phyloP scores from a whole-genome alignment of 2,329 filamentous ascomycete species.

The Epichloe glyceriae region DNA sequence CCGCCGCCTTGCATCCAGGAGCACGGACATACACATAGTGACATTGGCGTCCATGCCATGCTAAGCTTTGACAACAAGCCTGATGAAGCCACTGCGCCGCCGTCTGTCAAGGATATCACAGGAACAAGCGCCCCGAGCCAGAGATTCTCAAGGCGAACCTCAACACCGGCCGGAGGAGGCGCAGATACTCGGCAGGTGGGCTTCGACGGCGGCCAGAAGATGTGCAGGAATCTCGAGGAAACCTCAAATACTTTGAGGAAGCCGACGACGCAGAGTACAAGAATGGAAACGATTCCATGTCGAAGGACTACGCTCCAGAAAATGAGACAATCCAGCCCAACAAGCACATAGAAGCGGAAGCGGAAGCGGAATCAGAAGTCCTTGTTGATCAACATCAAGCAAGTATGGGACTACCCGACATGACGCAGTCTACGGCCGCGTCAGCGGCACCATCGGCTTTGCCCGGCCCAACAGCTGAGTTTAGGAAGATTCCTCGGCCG shows the following conservation, averaged over 20 bases:
- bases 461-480: slow-evolving; percentile 23
- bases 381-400: neutral
- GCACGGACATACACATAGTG: slow-evolving; percentile 13
- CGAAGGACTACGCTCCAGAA: neutral
- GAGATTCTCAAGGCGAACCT: slow-evolving; percentile 36
- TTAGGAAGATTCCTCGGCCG: slow-evolving; percentile 40
- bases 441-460: slow-evolving; percentile 19
- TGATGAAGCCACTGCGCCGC: slow-evolving; percentile 22
- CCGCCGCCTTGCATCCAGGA: neutral
- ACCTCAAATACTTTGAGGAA: slow-evolving; percentile 82
- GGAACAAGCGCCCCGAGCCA: slow-evolving; percentile 52
- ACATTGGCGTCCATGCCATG: slow-evolving; percentile 18
- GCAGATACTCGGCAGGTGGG: slow-evolving; percentile 79
- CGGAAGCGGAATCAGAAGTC: neutral
- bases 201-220: slow-evolving; percentile 61
- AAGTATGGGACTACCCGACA: neutral
- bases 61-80: slow-evolving; percentile 18
- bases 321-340: neutral
- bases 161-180: slow-evolving; percentile 35
- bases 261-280: slow-evolving; percentile 74
- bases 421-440: slow-evolving; percentile 13
- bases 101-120: slow-evolving; percentile 39
- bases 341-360: neutral
- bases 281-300: slow-evolving; percentile 8
- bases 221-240: slow-evolving; percentile 56